Conservation (phyloP, 768 basidiomycete species). For the Lentinula guzmanii region DNA sequence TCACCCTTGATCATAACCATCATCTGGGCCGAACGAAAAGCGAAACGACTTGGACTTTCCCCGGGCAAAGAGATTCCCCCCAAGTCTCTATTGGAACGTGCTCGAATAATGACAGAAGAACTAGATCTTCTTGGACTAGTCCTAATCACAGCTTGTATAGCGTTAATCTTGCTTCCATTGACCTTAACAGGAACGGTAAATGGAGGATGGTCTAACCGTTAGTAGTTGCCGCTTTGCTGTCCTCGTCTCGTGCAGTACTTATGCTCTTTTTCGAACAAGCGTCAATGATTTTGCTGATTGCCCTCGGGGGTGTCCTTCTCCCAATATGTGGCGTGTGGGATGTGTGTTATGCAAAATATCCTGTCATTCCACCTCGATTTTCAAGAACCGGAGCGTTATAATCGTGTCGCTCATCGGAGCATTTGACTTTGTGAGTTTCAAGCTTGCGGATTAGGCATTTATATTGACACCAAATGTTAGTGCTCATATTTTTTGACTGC, state of each 20-base stretch:
- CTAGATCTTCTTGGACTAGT: slow-evolving; percentile 48
- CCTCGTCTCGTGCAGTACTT: background rate
- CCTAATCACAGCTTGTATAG: slow-evolving; percentile 41
- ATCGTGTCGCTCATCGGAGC: slow-evolving; percentile 57
- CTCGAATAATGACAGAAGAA: slow-evolving; percentile 21
- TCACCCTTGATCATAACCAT: slow-evolving; percentile 48
- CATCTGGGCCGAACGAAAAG: slow-evolving; percentile 47
- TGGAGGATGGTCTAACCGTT: slow-evolving; percentile 41
- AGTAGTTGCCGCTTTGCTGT: slow-evolving; percentile 11
- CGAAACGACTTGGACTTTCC: slow-evolving; percentile 30
- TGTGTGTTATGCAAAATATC: slow-evolving; percentile 43
- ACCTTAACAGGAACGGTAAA: slow-evolving; percentile 37
- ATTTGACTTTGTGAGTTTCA: slow-evolving; percentile 47
- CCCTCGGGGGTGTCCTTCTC: slow-evolving; percentile 38
- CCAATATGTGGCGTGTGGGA: slow-evolving; percentile 42
- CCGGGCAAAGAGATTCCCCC: background rate
- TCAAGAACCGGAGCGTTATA: slow-evolving; percentile 52
- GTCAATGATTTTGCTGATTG: slow-evolving; percentile 46
- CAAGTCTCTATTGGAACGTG: slow-evolving; percentile 12
- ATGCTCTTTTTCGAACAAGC: slow-evolving; percentile 19
- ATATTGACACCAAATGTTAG: slow-evolving; percentile 19
- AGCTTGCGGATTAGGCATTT: background rate
- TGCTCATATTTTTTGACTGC: slow-evolving; percentile 63
- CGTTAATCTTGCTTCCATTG: slow-evolving; percentile 51
- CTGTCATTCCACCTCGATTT: slow-evolving; percentile 59